Evolutionary conservation across 495 filamentous ascomycete genomes (phyloP).

Genomic region (Penicillium flavigenum): DNA sequence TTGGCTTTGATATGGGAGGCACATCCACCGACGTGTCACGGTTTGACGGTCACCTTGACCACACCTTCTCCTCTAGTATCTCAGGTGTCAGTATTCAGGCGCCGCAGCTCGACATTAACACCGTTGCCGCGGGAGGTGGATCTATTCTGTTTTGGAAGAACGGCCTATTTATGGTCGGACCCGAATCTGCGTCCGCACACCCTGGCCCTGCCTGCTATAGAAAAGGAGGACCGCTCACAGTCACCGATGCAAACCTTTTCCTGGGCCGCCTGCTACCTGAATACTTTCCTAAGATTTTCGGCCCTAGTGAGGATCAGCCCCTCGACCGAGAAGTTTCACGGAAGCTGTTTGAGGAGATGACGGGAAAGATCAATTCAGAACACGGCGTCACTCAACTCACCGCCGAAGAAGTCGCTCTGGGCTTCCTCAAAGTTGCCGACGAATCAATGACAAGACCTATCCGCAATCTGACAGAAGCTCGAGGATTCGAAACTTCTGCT

Average conservation of each 20-base stretch:
- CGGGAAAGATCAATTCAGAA: constrained; percentile 74
- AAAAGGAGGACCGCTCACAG: constrained; percentile 88
- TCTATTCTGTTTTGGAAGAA: constrained; percentile 88
- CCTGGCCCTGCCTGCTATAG: constrained; percentile 93
- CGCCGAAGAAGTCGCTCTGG: constrained; percentile 77
- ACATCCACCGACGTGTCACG: constrained; percentile 94
- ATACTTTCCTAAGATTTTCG: constrained; percentile 97
- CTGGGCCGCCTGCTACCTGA: constrained; percentile 85
- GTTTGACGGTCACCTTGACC: constrained; percentile 90
- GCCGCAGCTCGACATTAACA: constrained; percentile 97
- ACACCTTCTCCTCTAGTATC: constrained; percentile 32
- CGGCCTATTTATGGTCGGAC: constrained; percentile 90
- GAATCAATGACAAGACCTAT: constrained; percentile 56
- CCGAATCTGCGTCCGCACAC: constrained; percentile 89
- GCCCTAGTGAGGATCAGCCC: constrained; percentile 83
- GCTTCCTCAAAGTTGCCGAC: constrained; percentile 55
- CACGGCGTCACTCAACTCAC: constrained; percentile 49
- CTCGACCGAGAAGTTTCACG: constrained; percentile 76
- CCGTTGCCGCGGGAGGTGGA: constrained; percentile 93
- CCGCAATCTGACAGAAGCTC: constrained; percentile 52
- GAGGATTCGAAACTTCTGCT: constrained; percentile 49
- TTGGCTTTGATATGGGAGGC: constrained; percentile 96
- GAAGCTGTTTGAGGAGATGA: constrained; percentile 72
- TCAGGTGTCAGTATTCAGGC: constrained; percentile 86
- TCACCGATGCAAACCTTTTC: constrained; percentile 92